Evolutionary conservation across 805 yeast species (phyloP), one percentile per base, ranked within the genome.

Genomic region (Middelhovenomyces tepae): DNA sequence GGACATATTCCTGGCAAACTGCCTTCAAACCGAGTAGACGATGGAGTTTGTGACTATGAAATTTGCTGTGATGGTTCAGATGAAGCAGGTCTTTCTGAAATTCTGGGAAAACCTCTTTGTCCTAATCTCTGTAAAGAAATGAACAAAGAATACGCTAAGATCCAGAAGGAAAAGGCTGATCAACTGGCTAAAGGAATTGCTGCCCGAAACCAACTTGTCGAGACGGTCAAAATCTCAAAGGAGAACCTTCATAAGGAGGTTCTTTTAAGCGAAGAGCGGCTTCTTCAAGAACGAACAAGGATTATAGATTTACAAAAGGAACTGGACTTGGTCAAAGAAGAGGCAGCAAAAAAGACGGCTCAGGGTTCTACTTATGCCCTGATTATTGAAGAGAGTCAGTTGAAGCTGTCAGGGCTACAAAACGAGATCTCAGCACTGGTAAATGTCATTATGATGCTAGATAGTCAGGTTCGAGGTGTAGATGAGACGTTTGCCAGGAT

Each of bases 41-140:
- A 91, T 57, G 96, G 96, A 0, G 75, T 78, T 2, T 91, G 98
- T 60, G 98, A 91, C 53, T 82, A 80, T 53, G 80, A 76, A 13
- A 34, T 66, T 7, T 91, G 98, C 56, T 91, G 98, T 57, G 98
- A 91, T 58, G 97, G 98, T 6, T 70, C 85, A 1, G 98, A 91
- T 57, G 98, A 91, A 39, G 38, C 54, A 54, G 59, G 34, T 31
- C 32, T 35, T 9, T 40, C 34, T 15, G 29, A n/a, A 5, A 14
- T 16, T 16, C 26, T 23, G 4, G 65, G 64, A 1, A 26, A 10
- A n/a, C 32, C 47, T 2, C n/a, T 45, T 17, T 85, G 94, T 52
- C 69, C 72, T 4, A 62, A 71, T 43, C 62, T 57, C 23, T 81
- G 91, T 50, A 49, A 47, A 1, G 67, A 69, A 37, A 69, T 80